Base-by-base conservation (phyloP, 768 basidiomycete species). In the Punctularia strigosozonata region DNA sequence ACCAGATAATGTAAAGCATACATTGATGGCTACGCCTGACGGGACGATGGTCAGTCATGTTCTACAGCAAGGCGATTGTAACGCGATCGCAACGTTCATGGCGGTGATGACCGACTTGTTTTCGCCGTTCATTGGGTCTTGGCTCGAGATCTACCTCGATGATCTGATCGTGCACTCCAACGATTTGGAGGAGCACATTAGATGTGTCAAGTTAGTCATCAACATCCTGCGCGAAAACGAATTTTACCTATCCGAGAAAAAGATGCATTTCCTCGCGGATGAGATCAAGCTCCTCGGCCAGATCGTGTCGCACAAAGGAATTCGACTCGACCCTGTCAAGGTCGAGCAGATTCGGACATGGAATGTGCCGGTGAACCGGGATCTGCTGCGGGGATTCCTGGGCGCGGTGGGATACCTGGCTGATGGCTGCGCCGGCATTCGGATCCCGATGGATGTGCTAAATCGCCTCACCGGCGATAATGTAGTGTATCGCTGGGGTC, bases 11-110 rank as follows among this genome's bases (percentile, higher is more conserved):
- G 49, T 57, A 2, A 13, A 22, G 10, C 37, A 39, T 0, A 56
- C 53, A 3, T 40, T 47, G 0, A 52, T 57, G 31, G 47, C 51
- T 2, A 60, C 55, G 1, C 47, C 52, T 5, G 47, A 51, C 30
- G 67, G 69, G 0, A 68, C 57, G 19, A 68, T 71, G 62, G 58
- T 57, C 2, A 65, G 63, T 26, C 41, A 50, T 0, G 64, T 70
- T 0, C 49, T 66, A 39, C 63, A 64, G 39, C 50, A 51, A 18
- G 57, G 57, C 1, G 52, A 60, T 31, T 49, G 50, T 36, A 60
- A 60, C 37, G 55, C 47, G 0, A 50, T 51, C 0, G 66, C 67
- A 0, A 69, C 65, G 0, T 67, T 62, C 48, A 66, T 69, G 43
- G 46, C 62, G 0, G 35, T 68, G 0, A 69, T 69, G 62, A 66